Evolutionary conservation across 2,329 filamentous ascomycete genomes (phyloP).

Genomic region (Xylariaceae sp.): DNA sequence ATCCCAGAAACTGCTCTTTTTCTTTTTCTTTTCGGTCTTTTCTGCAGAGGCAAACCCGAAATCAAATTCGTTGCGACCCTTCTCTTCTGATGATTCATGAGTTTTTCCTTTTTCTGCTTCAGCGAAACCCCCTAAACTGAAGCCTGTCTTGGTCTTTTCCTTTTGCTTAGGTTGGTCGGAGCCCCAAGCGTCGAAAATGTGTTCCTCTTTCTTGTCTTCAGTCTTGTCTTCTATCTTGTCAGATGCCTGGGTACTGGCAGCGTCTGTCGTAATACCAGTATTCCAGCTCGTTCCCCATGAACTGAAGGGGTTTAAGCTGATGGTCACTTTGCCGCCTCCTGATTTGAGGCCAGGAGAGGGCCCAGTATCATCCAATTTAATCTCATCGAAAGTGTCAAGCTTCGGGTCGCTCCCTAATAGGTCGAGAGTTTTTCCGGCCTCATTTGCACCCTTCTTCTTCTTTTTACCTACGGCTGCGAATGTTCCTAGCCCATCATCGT

Average conservation of each 20-base stretch:
- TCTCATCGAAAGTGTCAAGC: constrained; percentile 59
- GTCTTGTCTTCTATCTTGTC: constrained; percentile 32
- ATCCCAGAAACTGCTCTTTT: constrained; percentile 36
- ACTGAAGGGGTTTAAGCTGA: constrained; percentile 44
- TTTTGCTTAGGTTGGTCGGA: constrained; percentile 44
- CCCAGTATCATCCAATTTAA: constrained; percentile 58
- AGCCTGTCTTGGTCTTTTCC: constrained; percentile 42
- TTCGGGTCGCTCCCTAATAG: constrained; percentile 33
- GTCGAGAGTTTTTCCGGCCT: constrained; percentile 34
- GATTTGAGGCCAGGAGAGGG: constrained; percentile 54
- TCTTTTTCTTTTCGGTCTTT: constrained; percentile 36
- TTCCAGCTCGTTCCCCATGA: constrained; percentile 57
- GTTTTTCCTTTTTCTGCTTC: constrained; percentile 35
- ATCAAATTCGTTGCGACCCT: constrained; percentile 29
- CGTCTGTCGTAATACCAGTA: constrained; percentile 43
- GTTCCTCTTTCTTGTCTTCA: constrained; percentile 38
- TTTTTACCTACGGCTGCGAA: constrained; percentile 44
- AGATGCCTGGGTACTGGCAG: constrained; percentile 33
- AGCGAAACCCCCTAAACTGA: constrained; percentile 45
- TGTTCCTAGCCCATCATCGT: constrained; percentile 39
- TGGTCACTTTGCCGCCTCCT: constrained; percentile 36
- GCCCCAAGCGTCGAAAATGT: constrained; percentile 47
- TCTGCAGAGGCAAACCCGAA: constrained; percentile 23
- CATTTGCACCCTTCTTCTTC: constrained; percentile 48
- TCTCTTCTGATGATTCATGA: constrained; percentile 26